Percentiles rank a stretch among this genome's conserved stretches.
These are phyloP conservation scores for Coniella vitis DNA, from an alignment of 2,329 filamentous ascomycete genomes.

Conservation along the genomic window DNA sequence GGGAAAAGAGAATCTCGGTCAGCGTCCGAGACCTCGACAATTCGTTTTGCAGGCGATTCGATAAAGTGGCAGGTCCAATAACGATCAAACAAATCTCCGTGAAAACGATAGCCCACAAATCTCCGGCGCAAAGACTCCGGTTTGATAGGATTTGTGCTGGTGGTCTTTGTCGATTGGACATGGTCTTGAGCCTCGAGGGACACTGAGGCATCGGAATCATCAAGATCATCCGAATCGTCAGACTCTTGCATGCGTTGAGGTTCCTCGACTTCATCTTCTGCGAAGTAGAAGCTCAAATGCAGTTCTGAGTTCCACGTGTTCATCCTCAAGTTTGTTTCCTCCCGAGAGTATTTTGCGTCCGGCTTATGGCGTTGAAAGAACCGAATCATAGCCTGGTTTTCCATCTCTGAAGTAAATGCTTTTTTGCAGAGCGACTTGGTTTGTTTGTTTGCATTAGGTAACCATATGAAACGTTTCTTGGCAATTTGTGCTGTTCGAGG, in stretches of 20 bases:
- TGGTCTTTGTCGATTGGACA: no score
- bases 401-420: not conserved
- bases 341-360: slow-evolving; percentile 19
- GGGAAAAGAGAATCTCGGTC: no score
- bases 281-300: slow-evolving; percentile 22
- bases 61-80: slow-evolving; percentile 27
- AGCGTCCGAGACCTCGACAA: no score
- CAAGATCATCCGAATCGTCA: no score
- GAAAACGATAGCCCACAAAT: slow-evolving; percentile 22
- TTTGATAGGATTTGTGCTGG: no score
- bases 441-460: not conserved
- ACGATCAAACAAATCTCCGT: slow-evolving; percentile 26
- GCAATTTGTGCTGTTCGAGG: not conserved
- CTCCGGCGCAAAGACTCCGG: slow-evolving; percentile 16
- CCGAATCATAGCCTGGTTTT: slow-evolving; percentile 9
- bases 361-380: slow-evolving; percentile 21
- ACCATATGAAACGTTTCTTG: not conserved
- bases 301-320: slow-evolving; percentile 27
- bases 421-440: not conserved
- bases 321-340: slow-evolving; percentile 18
- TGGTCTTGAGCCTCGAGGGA: no score
- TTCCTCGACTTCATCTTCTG: slow-evolving; percentile 1
- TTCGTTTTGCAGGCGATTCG: slow-evolving; percentile 7
- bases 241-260: no score
- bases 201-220: no score